Evolutionary conservation across 495 filamentous ascomycete genomes (phyloP).

Genomic region (Podospora anserina): DNA sequence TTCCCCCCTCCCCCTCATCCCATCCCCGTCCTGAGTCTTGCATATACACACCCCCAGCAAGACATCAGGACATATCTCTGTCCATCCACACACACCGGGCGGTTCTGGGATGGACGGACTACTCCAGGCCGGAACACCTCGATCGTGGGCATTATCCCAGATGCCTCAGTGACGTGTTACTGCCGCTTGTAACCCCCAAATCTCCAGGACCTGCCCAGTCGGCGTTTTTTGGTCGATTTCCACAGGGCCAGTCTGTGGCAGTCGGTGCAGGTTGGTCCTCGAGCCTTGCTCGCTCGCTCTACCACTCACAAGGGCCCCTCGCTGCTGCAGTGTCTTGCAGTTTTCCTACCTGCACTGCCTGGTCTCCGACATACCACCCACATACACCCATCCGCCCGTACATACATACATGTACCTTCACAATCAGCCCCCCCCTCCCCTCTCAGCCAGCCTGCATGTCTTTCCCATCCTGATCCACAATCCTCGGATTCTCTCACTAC

Average conservation of each 20-base stretch:
- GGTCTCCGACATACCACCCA: slow-evolving; percentile 20
- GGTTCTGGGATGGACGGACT: slow-evolving; percentile 9
- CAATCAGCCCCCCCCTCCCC: slow-evolving; percentile 34
- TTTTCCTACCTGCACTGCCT: slow-evolving; percentile 36
- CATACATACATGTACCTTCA: slow-evolving; percentile 33
- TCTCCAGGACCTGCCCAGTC: slow-evolving; percentile 16
- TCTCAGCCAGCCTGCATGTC: slow-evolving; percentile 40
- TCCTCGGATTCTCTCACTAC: slow-evolving; percentile 29
- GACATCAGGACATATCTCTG: not conserved
- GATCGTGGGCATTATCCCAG: slow-evolving; percentile 34
- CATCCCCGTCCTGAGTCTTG: not conserved
- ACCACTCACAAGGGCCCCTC: slow-evolving; percentile 31
- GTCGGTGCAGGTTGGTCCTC: slow-evolving; percentile 19
- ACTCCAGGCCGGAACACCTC: slow-evolving; percentile 16
- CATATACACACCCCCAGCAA: not conserved
- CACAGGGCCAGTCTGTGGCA: slow-evolving; percentile 20
- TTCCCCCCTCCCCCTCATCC: not conserved
- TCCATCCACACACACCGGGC: not conserved
- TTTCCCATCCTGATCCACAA: slow-evolving; percentile 37
- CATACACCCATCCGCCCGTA: slow-evolving; percentile 11
- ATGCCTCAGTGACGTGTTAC: slow-evolving; percentile 45
- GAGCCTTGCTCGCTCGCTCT: slow-evolving; percentile 28
- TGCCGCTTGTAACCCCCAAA: slow-evolving; percentile 33
- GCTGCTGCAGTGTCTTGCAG: slow-evolving; percentile 43
- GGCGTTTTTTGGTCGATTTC: slow-evolving; percentile 27